Percentiles rank a stretch among this genome's conserved stretches.
phyloP scores from a whole-genome alignment of 495 filamentous ascomycete genomes.

The Neurospora terricola region DNA sequence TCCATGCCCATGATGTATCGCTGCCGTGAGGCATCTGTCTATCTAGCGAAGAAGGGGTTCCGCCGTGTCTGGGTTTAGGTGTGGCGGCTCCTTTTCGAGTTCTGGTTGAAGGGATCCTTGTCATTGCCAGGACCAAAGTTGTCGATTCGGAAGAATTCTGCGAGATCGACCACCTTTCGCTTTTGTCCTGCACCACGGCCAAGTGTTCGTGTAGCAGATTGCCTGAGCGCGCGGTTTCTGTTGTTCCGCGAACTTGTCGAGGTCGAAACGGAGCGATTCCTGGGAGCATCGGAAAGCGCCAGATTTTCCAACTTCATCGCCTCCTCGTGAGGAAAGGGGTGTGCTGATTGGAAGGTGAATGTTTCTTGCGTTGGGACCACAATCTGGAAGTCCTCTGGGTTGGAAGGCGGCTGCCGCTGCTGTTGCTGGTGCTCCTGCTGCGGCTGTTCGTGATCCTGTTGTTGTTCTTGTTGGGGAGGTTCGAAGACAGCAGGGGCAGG shows the following conservation, averaged over 20 bases:
- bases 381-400: constrained; percentile 23
- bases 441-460: constrained; percentile 7
- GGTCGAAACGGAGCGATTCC: constrained; percentile 28
- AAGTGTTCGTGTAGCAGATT: constrained; percentile 26
- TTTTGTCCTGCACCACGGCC: constrained; percentile 63
- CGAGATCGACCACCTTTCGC: constrained; percentile 56
- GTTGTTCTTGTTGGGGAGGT: constrained; percentile 10
- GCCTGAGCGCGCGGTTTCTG: constrained; percentile 29
- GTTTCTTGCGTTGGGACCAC: constrained; percentile 33
- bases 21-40: not conserved
- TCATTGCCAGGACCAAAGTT: constrained; percentile 44
- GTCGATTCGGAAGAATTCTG: constrained; percentile 77
- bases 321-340: constrained; percentile 59
- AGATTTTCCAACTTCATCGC: constrained; percentile 50
- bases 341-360: constrained; percentile 66
- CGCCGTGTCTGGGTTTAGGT: constrained; percentile 29
- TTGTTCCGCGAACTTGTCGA: constrained; percentile 43
- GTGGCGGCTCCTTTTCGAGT: constrained; percentile 63
- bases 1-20: not conserved
- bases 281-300: constrained; percentile 36
- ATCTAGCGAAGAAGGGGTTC: not conserved
- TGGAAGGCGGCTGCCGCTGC: constrained; percentile 19
- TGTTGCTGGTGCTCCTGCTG: constrained; percentile 6
- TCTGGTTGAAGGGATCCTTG: constrained; percentile 54
- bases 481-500: constrained; percentile 7